Evolutionary conservation across 768 basidiomycete genomes (phyloP).

Genomic region (Suillus ampliporus): DNA sequence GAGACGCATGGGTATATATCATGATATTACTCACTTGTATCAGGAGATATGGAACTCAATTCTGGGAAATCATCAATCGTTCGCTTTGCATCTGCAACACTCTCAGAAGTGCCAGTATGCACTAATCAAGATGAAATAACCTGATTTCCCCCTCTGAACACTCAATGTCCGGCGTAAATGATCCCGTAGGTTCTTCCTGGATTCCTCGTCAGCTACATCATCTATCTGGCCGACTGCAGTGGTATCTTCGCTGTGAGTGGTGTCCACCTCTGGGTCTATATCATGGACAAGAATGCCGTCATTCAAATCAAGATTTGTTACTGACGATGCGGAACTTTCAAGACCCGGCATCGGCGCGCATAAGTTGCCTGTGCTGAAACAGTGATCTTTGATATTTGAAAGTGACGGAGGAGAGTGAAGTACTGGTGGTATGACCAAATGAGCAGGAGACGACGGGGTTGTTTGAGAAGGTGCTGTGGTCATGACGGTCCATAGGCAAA

Average conservation of each 20-base stretch:
- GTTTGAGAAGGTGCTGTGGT: not conserved
- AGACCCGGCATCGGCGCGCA: conserved; percentile 40
- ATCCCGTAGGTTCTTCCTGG: conserved; percentile 70
- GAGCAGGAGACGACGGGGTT: conserved; percentile 1
- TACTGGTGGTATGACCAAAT: conserved; percentile 1
- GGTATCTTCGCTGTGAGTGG: conserved; percentile 57
- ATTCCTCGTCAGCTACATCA: conserved; percentile 55
- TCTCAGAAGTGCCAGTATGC: conserved; percentile 19
- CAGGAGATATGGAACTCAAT: conserved; percentile 46
- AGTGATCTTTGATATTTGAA: conserved; percentile 2
- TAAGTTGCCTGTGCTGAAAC: not conserved
- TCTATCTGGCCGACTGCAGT: conserved; percentile 52
- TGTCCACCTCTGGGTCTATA: conserved; percentile 65
- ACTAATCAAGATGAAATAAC: conserved; percentile 36
- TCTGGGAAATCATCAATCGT: conserved; percentile 26
- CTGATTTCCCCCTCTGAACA: conserved; percentile 53
- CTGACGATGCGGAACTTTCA: conserved; percentile 74
- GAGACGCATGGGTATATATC: not conserved
- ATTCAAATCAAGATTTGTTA: conserved; percentile 65
- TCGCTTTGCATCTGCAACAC: conserved; percentile 38
- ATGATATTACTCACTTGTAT: conserved; percentile 39
- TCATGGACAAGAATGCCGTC: conserved; percentile 78
- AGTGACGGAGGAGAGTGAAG: not conserved
- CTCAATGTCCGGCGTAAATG: conserved; percentile 72
- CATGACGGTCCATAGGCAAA: conserved; percentile 1